Evolutionary conservation across 2,329 filamentous ascomycete species (phyloP), one percentile per base, ranked within the genome.

Genomic region (Penicillium sp.): DNA sequence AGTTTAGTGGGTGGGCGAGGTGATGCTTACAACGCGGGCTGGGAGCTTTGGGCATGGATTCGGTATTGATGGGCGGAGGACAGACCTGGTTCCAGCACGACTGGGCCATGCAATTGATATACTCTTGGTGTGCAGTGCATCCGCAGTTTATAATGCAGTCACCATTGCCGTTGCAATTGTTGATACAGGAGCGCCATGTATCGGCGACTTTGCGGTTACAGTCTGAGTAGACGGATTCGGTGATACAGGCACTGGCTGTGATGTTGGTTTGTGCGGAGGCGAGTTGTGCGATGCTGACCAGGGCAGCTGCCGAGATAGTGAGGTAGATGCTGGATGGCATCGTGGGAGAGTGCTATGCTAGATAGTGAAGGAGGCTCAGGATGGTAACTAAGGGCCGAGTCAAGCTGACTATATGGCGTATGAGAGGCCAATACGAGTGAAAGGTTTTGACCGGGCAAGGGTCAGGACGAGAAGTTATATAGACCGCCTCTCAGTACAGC

Each of bases 41-140:
- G 31, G 31, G 7, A 6, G 31, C 7, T 1, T 31, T 31, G 31
- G 6, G 7, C 8, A 11, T 12, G 10, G 14, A 8, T n/a, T 28
- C 5, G 17, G 11, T 22, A 3, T 28, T 4, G 14, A 53, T 25
- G 10, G 11, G 20, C 14, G 37, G 31, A 37, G 39, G 51, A 48
- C 48, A n/a, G 64, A 74, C 71, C 58, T 73, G 69, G 58, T 78
- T 78, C 76, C 76, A 78, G 66, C 75, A 78, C 22, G 67, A 65
- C 28, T 72, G 63, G 2, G 74, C 70, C 68, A 76, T 76, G 68
- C 75, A 76, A 56, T 77, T 76, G 59, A 73, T 67, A 63, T 71
- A 70, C 43, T 66, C 47, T 43, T 67, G 66, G 52, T 70, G 66
- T 1, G 64, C 62, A 22, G 61, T 61, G 49, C 68, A 70, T 14